These are phyloP conservation scores for Pyrenula aspistea DNA, from an alignment of 495 filamentous ascomycete species.

Conservation along the genomic window DNA sequence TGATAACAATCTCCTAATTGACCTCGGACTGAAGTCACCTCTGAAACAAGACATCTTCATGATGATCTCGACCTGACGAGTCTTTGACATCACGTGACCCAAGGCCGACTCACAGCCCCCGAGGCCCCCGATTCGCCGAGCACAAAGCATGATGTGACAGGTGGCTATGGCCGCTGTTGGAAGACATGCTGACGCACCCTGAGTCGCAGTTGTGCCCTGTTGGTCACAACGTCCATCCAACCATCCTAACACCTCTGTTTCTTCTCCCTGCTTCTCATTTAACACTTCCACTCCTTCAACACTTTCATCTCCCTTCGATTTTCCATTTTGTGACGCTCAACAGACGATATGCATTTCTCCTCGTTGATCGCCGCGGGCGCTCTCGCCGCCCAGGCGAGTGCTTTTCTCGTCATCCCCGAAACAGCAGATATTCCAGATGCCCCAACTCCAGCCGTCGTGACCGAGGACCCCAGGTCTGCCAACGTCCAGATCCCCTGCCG, in stretches of 20 bases:
- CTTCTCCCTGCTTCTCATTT: neutral
- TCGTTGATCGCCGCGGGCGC: slow-evolving; percentile 28
- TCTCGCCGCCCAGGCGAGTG: slow-evolving; percentile 29
- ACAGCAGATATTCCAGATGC: slow-evolving; percentile 13
- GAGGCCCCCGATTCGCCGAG: too few species aligned
- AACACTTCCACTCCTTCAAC: neutral
- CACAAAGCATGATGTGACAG: too few species aligned
- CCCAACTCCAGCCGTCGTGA: slow-evolving; percentile 15
- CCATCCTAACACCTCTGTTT: neutral
- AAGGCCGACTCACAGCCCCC: too few species aligned
- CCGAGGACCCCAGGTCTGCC: slow-evolving; percentile 18
- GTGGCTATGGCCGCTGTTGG: neutral
- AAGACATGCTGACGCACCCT: neutral
- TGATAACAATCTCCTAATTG: too few species aligned
- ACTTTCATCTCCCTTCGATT: neutral
- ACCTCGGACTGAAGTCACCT: too few species aligned
- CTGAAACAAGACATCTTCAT: too few species aligned
- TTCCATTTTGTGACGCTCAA: neutral
- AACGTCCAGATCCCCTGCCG: slow-evolving; percentile 29
- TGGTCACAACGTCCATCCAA: neutral
- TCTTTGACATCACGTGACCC: neutral
- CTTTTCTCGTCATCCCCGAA: slow-evolving; percentile 36
- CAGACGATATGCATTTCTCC: slow-evolving; percentile 25
- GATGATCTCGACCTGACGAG: too few species aligned
- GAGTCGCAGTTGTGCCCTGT: neutral